Evolutionary conservation across 202 grass and related monocot species (phyloP).

Genomic region (Carex arenaria): DNA sequence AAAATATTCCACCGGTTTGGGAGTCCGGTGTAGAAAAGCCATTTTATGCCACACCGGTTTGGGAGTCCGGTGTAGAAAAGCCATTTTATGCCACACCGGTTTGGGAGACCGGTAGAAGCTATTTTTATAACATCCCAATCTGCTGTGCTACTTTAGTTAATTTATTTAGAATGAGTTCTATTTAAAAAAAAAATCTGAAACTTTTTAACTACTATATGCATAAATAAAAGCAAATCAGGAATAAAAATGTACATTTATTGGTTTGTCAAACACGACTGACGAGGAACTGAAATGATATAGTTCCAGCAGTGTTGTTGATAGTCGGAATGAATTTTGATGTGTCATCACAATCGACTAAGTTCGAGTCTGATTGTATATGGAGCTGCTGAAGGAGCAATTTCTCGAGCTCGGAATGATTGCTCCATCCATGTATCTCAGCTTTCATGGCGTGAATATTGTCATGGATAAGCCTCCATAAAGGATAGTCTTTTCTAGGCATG

Average conservation of each 20-base stretch:
- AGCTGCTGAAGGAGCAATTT: slow-evolving; percentile 24
- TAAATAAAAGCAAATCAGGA: not conserved
- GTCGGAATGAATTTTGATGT: not conserved
- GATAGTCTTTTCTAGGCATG: slow-evolving; percentile 37
- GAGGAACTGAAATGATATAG: not conserved
- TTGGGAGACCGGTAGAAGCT: no score
- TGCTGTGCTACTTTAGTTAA: no score
- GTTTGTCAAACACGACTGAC: not conserved
- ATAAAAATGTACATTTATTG: not conserved
- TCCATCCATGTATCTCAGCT: slow-evolving; percentile 32
- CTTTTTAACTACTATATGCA: not conserved
- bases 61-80: no score
- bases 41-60: no score
- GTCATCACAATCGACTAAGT: slow-evolving; percentile 3
- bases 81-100: no score
- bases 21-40: no score
- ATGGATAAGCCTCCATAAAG: slow-evolving; percentile 30
- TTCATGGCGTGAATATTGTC: not conserved
- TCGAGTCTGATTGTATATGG: not conserved
- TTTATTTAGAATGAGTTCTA: no score
- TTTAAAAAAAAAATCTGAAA: no score
- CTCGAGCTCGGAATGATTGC: slow-evolving; percentile 26
- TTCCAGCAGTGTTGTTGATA: not conserved
- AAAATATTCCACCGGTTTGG: no score
- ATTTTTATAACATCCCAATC: no score